phyloP scores from a whole-genome alignment of 1,284 basidiomycete species.

The Leccinum solheimii region DNA sequence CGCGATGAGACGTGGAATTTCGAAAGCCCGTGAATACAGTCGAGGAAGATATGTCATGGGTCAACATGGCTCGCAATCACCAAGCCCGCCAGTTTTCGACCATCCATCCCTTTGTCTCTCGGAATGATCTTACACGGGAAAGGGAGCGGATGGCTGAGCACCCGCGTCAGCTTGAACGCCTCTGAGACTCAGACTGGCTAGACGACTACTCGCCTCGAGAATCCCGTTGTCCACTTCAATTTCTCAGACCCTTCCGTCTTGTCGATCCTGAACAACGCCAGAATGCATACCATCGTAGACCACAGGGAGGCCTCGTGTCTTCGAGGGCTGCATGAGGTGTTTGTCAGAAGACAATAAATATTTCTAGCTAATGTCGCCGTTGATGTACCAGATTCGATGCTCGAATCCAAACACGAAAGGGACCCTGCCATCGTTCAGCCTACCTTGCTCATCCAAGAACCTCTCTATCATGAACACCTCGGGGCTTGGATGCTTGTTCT shows the following conservation, averaged over 20 bases:
- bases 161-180: background rate
- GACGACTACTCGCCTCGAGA: background rate
- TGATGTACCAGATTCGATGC: background rate
- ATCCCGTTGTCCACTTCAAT: background rate
- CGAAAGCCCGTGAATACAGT: background rate
- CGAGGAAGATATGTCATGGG: background rate
- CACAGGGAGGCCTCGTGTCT: background rate
- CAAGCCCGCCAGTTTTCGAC: background rate
- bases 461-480: no score
- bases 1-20: background rate
- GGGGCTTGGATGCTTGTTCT: no score
- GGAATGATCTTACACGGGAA: background rate
- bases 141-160: background rate
- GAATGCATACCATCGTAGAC: background rate
- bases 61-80: background rate
- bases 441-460: background rate
- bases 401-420: background rate
- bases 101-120: background rate
- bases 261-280: background rate
- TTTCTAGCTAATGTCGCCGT: background rate
- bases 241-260: background rate
- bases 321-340: background rate
- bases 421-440: background rate
- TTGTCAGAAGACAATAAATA: background rate
- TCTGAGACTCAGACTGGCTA: background rate